Evolutionary conservation across 371 early-diverging fungal genomes (phyloP).

Genomic region (Mortierella sp.): DNA sequence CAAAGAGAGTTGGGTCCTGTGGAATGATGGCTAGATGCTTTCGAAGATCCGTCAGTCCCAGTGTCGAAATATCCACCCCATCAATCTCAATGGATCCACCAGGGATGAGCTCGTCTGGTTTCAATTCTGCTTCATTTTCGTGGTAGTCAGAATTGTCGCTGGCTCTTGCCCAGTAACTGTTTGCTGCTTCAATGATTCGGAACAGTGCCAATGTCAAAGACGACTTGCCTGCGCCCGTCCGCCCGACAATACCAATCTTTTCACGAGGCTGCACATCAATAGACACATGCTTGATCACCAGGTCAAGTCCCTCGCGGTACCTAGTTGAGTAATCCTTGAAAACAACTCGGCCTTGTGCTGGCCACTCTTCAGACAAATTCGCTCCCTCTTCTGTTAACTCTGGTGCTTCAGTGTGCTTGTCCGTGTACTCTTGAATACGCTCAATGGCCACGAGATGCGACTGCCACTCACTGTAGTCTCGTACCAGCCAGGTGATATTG

Average conservation of each 20-base stretch:
- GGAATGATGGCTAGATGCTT: constrained; percentile 82
- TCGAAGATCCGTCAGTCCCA: constrained; percentile 75
- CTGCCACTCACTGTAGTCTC: constrained; percentile 76
- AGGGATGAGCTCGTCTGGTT: constrained; percentile 55
- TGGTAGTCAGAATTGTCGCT: constrained; percentile 37
- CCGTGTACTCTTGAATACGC: constrained; percentile 82
- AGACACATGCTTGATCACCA: constrained; percentile 73
- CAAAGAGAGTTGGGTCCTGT: constrained; percentile 76
- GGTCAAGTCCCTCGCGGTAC: constrained; percentile 70
- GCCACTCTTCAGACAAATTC: constrained; percentile 67
- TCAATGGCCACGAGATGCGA: constrained; percentile 59
- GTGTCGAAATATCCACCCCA: constrained; percentile 66
- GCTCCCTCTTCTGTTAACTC: constrained; percentile 57
- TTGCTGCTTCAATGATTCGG: constrained; percentile 71
- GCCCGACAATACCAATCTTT: constrained; percentile 71
- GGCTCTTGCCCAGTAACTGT: constrained; percentile 37
- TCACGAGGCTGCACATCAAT: constrained; percentile 63
- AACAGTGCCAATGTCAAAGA: constrained; percentile 71
- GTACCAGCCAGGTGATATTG: constrained; percentile 78
- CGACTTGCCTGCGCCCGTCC: constrained; percentile 71
- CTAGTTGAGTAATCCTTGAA: constrained; percentile 67
- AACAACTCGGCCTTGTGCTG: constrained; percentile 71
- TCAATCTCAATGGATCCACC: constrained; percentile 71
- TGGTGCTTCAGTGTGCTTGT: constrained; percentile 84
- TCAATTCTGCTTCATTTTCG: not conserved